Evolutionary conservation across 306 rosid species (phyloP).

Genomic region (Inga oerstediana): DNA sequence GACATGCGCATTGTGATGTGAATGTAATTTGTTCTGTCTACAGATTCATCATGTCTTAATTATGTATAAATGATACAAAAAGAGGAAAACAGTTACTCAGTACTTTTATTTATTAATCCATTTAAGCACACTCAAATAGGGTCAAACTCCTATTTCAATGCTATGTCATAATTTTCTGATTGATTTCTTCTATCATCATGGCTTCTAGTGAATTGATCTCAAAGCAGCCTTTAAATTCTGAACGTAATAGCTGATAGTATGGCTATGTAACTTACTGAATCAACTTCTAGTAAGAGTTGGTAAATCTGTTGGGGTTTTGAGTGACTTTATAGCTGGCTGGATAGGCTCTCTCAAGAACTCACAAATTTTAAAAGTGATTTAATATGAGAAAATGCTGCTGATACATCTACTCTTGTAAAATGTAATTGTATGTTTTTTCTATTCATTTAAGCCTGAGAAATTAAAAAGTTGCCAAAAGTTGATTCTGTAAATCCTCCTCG

Average conservation of each 20-base stretch:
- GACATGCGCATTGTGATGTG: neutral
- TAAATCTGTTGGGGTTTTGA: neutral
- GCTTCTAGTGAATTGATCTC: neutral
- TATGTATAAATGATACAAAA: neutral
- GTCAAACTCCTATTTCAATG: neutral
- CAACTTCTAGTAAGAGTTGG: neutral
- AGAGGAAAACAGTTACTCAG: neutral
- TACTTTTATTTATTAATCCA: slow-evolving; percentile 2
- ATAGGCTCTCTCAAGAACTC: neutral
- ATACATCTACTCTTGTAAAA: neutral
- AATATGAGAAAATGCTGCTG: too few species aligned
- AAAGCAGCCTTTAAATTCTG: neutral
- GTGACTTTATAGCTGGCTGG: neutral
- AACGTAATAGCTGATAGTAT: neutral
- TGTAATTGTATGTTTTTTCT: neutral
- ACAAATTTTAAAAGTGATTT: neutral
- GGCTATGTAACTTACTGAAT: neutral
- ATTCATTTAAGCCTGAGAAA: neutral
- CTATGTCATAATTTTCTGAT: neutral
- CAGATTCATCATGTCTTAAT: neutral
- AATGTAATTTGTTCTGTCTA: neutral
- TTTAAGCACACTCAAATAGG: neutral
- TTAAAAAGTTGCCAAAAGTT: neutral
- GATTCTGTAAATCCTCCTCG: neutral
- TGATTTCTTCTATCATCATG: neutral